Evolutionary conservation across 345 rosid genomes (phyloP).

Genomic region (Trapa bicornis): DNA sequence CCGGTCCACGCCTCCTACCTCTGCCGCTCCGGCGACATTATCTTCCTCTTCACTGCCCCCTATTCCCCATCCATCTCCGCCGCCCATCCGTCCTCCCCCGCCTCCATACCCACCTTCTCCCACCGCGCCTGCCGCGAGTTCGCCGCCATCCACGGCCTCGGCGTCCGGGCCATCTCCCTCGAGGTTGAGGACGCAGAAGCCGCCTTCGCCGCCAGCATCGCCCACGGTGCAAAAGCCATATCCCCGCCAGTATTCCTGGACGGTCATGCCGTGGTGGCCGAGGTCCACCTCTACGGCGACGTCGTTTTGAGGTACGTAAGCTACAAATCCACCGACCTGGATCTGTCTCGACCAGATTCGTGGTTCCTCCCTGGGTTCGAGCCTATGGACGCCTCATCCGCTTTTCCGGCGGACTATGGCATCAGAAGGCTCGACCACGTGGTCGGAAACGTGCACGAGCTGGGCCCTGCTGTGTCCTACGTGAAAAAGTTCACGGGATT

Average conservation of each 20-base stretch:
- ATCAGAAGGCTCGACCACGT: conserved; percentile 72
- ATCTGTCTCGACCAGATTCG: conserved; percentile 4
- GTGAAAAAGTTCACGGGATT: conserved; percentile 67
- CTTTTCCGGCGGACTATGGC: conserved; percentile 65
- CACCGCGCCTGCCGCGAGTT: conserved; percentile 38
- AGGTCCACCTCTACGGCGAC: conserved; percentile 72
- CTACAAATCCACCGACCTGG: conserved; percentile 13
- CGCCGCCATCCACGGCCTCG: conserved; percentile 58
- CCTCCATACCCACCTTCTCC: conserved; percentile 38
- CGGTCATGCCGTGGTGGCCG: conserved; percentile 41
- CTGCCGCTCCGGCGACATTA: conserved; percentile 64
- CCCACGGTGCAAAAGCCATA: conserved; percentile 49
- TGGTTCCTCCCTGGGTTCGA: conserved; percentile 58
- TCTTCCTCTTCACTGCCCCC: conserved; percentile 74
- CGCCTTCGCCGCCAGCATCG: conserved; percentile 50
- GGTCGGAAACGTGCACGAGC: conserved; percentile 79
- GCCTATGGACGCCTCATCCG: conserved; percentile 28
- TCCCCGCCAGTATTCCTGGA: conserved; percentile 38
- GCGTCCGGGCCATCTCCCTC: conserved; percentile 52
- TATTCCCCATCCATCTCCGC: conserved; percentile 63
- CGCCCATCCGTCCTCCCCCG: conserved; percentile 19
- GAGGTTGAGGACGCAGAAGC: conserved; percentile 66
- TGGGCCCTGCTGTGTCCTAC: conserved; percentile 50
- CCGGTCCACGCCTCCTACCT: conserved; percentile 70
- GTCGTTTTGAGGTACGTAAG: conserved; percentile 79